Evolutionary conservation across 2,329 filamentous ascomycete genomes (phyloP).

Genomic region (Aspergillus quadrilineatus): DNA sequence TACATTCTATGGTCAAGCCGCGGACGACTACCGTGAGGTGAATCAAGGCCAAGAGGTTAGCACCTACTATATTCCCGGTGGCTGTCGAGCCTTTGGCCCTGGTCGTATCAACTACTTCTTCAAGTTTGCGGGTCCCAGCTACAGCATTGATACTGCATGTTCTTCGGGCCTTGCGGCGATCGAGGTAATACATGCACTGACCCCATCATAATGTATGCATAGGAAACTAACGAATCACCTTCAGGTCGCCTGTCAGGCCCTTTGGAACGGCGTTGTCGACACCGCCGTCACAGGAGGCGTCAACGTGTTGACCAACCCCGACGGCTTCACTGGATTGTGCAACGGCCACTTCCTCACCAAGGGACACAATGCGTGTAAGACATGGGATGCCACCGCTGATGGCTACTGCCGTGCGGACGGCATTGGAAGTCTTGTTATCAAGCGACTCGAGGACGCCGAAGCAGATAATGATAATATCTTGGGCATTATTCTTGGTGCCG

Average conservation of each 20-base stretch:
- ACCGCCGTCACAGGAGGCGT: constrained; percentile 75
- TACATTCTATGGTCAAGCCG: constrained; percentile 70
- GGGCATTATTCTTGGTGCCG: constrained; percentile 44
- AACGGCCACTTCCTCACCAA: constrained; percentile 42
- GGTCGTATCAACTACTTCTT: constrained; percentile 73
- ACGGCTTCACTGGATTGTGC: constrained; percentile 71
- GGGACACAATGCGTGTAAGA: constrained; percentile 48
- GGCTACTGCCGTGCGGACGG: constrained; percentile 57
- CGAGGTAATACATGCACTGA: neutral
- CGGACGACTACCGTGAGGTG: constrained; percentile 63
- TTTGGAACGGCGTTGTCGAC: constrained; percentile 73
- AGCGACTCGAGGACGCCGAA: constrained; percentile 50
- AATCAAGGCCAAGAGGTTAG: constrained; percentile 69
- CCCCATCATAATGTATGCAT: too few species aligned
- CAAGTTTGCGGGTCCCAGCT: constrained; percentile 69
- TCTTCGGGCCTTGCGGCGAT: constrained; percentile 64
- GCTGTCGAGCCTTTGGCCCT: constrained; percentile 58
- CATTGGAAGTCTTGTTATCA: constrained; percentile 51
- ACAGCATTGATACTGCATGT: constrained; percentile 72
- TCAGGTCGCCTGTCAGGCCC: constrained; percentile 67
- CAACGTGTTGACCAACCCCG: constrained; percentile 70
- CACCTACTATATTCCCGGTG: constrained; percentile 63
- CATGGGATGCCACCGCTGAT: constrained; percentile 50
- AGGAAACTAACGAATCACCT: too few species aligned
- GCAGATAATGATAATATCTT: constrained; percentile 47